Base-by-base conservation (phyloP, 169 alveolate genomes). In the Eimeria sp. region DNA sequence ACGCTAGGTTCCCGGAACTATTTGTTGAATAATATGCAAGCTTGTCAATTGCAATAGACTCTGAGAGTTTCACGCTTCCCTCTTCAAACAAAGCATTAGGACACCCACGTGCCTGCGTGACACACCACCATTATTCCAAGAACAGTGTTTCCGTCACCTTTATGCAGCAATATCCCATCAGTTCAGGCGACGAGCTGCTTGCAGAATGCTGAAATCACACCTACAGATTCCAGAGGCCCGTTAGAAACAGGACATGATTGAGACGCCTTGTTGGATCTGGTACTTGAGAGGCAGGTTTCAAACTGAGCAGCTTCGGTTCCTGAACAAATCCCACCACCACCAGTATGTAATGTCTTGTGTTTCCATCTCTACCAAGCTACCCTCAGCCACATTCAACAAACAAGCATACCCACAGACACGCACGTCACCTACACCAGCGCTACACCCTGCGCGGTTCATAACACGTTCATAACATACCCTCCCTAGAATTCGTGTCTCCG, bases 31-130 rank as follows among this genome's bases (percentile, higher is more conserved):
- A 25, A 27, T 30, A 51, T 0, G 54, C 76, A 10, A 22, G 34
- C 20, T 30, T 30, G 73, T 57, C 91, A 34, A 83, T 16, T 40
- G 91, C 75, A 57, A 40, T 30, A 13, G 91, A 83, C 58, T 83
- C 76, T 83, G 75, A 54, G 6, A 57, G 54, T 11, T 57, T 25
- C 20, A 83, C 51, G 11, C 51, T 58, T 40, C 57, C 11, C n/a
- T 54, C 57, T 27, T 25, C 91, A 49, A 40, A 30, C 14, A 27
- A 22, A 27, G 18, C 57, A 27, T 61, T 47, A 30, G 51, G 40
- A 10, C 16, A 16, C 45, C 14, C 43, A n/a, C 11, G 45, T 27
- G 75, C 91, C 91, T 83, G 91, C 47, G 47, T 11, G 25, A 43
- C 47, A 49, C n/a, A 51, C 49, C 40, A 57, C 51, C 67, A 57